A percentile compares a stretch with the other conserved stretches of the same genome.
phyloP scores from a whole-genome alignment of 2,329 filamentous ascomycete species.

The Talaromyces sp. region DNA sequence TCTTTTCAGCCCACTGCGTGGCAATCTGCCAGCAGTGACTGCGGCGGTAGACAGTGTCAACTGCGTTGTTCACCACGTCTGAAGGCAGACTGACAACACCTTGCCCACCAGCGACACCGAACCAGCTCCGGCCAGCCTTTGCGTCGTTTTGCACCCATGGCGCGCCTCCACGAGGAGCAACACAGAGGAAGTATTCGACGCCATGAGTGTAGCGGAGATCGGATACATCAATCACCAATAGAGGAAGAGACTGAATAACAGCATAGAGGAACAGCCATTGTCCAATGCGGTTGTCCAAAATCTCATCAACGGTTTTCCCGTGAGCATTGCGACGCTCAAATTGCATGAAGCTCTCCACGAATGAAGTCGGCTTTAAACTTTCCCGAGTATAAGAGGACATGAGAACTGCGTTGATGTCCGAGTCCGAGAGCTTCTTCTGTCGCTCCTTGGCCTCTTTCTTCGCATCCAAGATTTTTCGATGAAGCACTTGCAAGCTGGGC shows the following conservation, averaged over 20 bases:
- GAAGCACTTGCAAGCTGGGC: conserved; percentile 61
- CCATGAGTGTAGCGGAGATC: conserved; percentile 39
- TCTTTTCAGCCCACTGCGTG: conserved; percentile 52
- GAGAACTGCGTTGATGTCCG: conserved; percentile 72
- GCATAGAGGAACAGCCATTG: conserved; percentile 49
- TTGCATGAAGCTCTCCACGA: conserved; percentile 43
- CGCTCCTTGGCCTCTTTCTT: conserved; percentile 72
- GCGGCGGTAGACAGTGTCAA: conserved; percentile 62
- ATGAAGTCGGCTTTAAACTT: conserved; percentile 47
- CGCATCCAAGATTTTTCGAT: conserved; percentile 58
- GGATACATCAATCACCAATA: conserved; percentile 45
- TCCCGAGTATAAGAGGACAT: conserved; percentile 77
- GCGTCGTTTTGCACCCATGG: conserved; percentile 44
- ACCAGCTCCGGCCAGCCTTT: conserved; percentile 41
- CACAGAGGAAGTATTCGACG: conserved; percentile 47
- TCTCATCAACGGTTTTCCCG: conserved; percentile 40
- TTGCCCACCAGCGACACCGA: conserved; percentile 55
- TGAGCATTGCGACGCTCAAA: conserved; percentile 41
- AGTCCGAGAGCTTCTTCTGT: conserved; percentile 65
- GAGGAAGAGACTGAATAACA: conserved; percentile 44
- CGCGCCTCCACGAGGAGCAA: conserved; percentile 42
- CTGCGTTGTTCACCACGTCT: conserved; percentile 60
- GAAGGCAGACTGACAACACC: conserved; percentile 57
- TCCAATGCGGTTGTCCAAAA: conserved; percentile 42
- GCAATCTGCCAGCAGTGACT: conserved; percentile 65